Conservation (phyloP, 768 basidiomycete species). For the Mycena rebaudengoi region DNA sequence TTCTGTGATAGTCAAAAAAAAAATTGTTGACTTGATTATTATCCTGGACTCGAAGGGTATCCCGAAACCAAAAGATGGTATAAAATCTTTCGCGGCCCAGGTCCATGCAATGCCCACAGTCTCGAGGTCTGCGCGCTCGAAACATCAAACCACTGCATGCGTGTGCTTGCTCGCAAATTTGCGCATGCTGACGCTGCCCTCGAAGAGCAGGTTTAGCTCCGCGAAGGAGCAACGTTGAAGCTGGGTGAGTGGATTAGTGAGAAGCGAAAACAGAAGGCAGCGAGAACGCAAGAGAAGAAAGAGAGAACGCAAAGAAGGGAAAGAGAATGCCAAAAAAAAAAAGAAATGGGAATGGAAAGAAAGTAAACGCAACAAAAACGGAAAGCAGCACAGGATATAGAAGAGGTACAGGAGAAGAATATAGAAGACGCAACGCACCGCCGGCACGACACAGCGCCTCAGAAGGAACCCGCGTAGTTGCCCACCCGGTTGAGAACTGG, state of each 20-base stretch:
- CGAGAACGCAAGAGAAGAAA: too few relatives aligned
- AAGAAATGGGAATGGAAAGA: neutral
- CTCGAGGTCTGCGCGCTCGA: too few relatives aligned
- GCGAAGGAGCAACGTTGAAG: conserved; percentile 31
- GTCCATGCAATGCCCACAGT: too few relatives aligned
- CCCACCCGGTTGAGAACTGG: conserved; percentile 31
- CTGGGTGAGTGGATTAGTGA: neutral
- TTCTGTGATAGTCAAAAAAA: too few relatives aligned
- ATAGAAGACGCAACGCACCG: conserved; percentile 5
- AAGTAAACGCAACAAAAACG: neutral
- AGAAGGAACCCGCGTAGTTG: conserved; percentile 29
- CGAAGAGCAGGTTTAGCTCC: conserved; percentile 41
- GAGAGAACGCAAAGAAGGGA: too few relatives aligned
- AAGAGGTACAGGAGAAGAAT: neutral
- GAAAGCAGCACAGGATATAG: neutral
- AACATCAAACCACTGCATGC: conserved; percentile 27
- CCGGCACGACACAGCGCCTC: conserved; percentile 27
- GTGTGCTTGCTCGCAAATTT: conserved; percentile 31
- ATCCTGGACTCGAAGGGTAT: too few relatives aligned
- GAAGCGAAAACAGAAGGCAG: too few relatives aligned
- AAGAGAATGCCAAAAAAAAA: neutral
- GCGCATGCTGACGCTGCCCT: conserved; percentile 37
- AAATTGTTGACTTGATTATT: too few relatives aligned
- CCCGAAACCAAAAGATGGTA: too few relatives aligned
- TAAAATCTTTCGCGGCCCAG: too few relatives aligned